Conservation (phyloP, 208 protist species). For the Acanthamoeba sp. region DNA sequence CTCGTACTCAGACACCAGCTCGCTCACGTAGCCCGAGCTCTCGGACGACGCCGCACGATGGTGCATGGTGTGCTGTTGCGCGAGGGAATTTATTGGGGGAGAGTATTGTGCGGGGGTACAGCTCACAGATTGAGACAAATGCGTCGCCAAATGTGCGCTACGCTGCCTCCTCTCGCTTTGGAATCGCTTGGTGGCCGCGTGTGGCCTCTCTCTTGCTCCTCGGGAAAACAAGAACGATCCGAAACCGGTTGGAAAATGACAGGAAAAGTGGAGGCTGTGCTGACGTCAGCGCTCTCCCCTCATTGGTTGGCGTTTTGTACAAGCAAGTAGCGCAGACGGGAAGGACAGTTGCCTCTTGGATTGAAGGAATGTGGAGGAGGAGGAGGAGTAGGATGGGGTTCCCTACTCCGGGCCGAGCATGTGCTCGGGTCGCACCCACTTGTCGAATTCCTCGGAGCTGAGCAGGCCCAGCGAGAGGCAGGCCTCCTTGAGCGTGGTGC, state of each 20-base stretch:
- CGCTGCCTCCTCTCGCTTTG: no score
- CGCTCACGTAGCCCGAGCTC: not conserved
- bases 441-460: conserved; percentile 62
- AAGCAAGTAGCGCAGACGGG: not conserved
- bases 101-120: no score
- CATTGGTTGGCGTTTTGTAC: not conserved
- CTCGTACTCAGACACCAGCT: conserved; percentile 73
- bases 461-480: conserved; percentile 82
- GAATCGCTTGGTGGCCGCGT: not conserved
- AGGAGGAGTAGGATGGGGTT: not conserved
- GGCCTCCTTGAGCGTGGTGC: conserved; percentile 87
- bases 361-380: not conserved
- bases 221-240: no score
- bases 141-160: no score
- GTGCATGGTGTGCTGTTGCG: not conserved
- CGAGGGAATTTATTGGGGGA: not conserved
- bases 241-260: not conserved
- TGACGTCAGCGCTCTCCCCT: no score
- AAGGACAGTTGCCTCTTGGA: no score
- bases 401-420: conserved; percentile 67
- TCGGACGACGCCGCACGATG: not conserved
- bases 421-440: conserved; percentile 61
- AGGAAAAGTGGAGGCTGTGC: not conserved
- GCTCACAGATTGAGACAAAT: not conserved
- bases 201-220: no score